Evolutionary conservation across 345 rosid species (phyloP).

Genomic region (Mangifera indica): DNA sequence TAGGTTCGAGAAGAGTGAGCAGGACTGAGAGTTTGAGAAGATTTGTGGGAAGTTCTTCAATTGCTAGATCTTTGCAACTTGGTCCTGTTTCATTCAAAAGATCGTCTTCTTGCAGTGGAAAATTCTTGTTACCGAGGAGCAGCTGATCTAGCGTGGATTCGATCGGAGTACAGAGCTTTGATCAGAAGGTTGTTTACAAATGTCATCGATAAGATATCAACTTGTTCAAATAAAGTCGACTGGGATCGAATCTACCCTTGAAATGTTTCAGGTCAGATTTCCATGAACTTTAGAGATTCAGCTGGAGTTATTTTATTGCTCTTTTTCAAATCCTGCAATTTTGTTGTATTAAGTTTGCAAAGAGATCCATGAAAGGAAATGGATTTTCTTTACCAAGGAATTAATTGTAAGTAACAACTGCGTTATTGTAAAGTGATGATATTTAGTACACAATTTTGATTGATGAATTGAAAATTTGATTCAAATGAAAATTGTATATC

Average conservation of each 20-base stretch:
- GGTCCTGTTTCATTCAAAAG: conserved; percentile 50
- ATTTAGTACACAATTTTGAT: too few species aligned
- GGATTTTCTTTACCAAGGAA: neutral
- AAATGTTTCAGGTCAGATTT: conserved; percentile 3
- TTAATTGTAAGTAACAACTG: too few species aligned
- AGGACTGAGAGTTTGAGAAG: conserved; percentile 33
- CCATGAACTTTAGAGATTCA: neutral
- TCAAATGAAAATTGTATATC: too few species aligned
- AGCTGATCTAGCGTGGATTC: conserved; percentile 25
- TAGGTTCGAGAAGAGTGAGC: conserved; percentile 26
- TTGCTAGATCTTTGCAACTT: conserved; percentile 38
- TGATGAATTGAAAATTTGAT: too few species aligned
- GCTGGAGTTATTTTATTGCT: too few species aligned
- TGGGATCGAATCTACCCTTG: too few species aligned
- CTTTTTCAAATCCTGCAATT: too few species aligned
- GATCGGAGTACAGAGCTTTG: too few species aligned
- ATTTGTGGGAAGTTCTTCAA: conserved; percentile 36
- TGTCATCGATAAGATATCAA: too few species aligned
- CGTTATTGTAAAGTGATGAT: too few species aligned
- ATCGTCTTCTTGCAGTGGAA: conserved; percentile 62
- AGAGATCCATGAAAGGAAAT: neutral
- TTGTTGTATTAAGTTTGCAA: neutral
- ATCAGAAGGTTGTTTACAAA: too few species aligned
- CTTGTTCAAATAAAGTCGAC: too few species aligned
- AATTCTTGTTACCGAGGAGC: conserved; percentile 37